Base-by-base conservation (phyloP, 345 rosid genomes). In the Syzygium jambos region DNA sequence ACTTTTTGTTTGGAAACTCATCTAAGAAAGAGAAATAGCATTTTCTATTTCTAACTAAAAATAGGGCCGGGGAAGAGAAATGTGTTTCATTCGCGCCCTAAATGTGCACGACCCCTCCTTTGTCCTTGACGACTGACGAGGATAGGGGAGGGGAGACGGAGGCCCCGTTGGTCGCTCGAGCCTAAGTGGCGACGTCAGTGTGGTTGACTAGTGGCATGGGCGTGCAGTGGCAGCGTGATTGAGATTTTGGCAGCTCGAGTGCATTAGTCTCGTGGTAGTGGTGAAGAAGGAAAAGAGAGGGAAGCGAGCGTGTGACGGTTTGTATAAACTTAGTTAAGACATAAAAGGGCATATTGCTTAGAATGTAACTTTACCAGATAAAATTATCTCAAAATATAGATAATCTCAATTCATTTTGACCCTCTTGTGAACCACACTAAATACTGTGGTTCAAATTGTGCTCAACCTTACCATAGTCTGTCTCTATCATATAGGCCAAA, bases 371-470 rank as follows among this genome's bases (percentile, higher is more conserved):
- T 22, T 56, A 22, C 59, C 27, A 3, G 59, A 16, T 68, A 30
- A 65, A 65, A 22, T 30, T 16, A 68, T 15, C 12, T 14, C 23
- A 16, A 16, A 16, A 30, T 30, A 68, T 68, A 30, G 12, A 68
- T 16, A 68, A 68, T 30, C 5, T 19, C 23, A 30, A 68, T 68
- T 68, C 43, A 30, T 68, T 34, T 68, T 1, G 1, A 30, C 78
- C 43, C 43, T 68, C 30, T 30, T 68, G 78, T 30, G 22, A 30
- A 68, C 21, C 1, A 0, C 17, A 30, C 3, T 16, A 4, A 4
- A 68, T 0, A 9, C 5, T 2, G 43, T 0, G 2, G 3, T 30
- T 68, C 7, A 4, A 30, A 68, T 68, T 17, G 6, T 2, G 6
- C 78, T 68, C 43, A 65, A 65, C 43, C 78, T 30, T 30, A 30